phyloP scores from a whole-genome alignment of 169 alveolate species.

The Plasmodium fragile region DNA sequence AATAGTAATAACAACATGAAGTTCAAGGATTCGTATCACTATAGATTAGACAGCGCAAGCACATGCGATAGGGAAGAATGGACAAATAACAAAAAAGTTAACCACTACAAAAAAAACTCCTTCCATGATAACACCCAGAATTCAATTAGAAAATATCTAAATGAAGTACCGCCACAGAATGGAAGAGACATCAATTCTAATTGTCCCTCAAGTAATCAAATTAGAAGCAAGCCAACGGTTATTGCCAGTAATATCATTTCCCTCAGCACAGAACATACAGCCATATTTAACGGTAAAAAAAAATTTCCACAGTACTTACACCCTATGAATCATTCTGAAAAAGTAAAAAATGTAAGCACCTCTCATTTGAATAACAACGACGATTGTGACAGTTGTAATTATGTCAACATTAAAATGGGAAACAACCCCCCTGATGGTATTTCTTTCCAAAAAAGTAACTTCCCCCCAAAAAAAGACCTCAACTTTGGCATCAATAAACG shows the following conservation, averaged over 20 bases:
- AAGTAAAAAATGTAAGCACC: not conserved
- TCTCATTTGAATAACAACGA: not conserved
- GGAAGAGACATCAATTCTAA: conserved; percentile 4
- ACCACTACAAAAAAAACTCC: not conserved
- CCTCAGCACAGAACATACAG: not conserved
- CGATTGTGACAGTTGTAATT: not conserved
- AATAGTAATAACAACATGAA: not conserved
- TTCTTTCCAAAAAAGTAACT: not conserved
- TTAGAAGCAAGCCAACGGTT: not conserved
- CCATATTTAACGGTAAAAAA: not conserved
- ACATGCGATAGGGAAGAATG: not conserved
- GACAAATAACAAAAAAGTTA: not conserved
- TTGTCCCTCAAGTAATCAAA: not conserved
- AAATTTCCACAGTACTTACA: not conserved
- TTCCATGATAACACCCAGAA: not conserved
- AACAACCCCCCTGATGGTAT: not conserved
- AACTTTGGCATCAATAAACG: conserved; percentile 10
- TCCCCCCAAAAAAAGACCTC: not conserved
- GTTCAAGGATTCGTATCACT: not conserved
- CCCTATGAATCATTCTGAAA: not conserved
- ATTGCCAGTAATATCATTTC: not conserved
- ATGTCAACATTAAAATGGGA: not conserved
- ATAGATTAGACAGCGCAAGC: not conserved
- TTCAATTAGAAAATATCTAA: not conserved
- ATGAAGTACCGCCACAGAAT: not conserved